Base-by-base conservation (phyloP, 106 monocot genomes). In the Dioscorea alata region DNA sequence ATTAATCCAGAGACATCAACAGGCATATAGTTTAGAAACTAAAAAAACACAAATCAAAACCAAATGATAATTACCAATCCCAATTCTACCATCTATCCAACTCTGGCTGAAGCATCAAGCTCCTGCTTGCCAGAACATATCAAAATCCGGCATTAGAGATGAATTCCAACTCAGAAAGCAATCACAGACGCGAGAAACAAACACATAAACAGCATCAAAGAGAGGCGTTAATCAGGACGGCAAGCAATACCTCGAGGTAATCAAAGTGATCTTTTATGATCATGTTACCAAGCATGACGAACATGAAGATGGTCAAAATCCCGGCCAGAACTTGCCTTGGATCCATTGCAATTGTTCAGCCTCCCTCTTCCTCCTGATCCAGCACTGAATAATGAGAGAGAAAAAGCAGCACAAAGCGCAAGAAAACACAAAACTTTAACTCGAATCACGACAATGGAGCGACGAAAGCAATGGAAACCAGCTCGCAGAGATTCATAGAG, bases 211-310 rank as follows among this genome's bases (percentile, higher is more conserved):
- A 42, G 6, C 42, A 42, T 42, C 42, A 42, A 42, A 42, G 9
- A 6, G 42, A 42, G 10, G 42, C 34, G 28, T 3, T 28, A 28
- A 28, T 28, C 28, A 28, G 12, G 17, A n/a, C n/a, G 16, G 6
- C 6, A 7, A 10, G 42, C 42, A 9, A 12, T 76, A 85, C 88
- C 85, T 81, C 60, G 58, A 67, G 20, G n/a, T 71, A 57, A 57
- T 83, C 88, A 70, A 96, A 91, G 53, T 96, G 91, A 23, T 91
- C 91, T 23, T 66, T 57, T 73, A 84, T 86, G 76, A 96, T 80
- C 91, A 88, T 96, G 71, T 96, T 91, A 17, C 88, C 91, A 23
- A 96, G 88, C 95, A 96, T 96, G 31, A 73, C 80, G 76, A 96
- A 96, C 95, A 96, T 91, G 57, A 84, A 73, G 13, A 86, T 24